Evolutionary conservation across 2,329 filamentous ascomycete species (phyloP), one percentile per base, ranked within the genome.

Genomic region (Mycosphaerelloides madeirae): DNA sequence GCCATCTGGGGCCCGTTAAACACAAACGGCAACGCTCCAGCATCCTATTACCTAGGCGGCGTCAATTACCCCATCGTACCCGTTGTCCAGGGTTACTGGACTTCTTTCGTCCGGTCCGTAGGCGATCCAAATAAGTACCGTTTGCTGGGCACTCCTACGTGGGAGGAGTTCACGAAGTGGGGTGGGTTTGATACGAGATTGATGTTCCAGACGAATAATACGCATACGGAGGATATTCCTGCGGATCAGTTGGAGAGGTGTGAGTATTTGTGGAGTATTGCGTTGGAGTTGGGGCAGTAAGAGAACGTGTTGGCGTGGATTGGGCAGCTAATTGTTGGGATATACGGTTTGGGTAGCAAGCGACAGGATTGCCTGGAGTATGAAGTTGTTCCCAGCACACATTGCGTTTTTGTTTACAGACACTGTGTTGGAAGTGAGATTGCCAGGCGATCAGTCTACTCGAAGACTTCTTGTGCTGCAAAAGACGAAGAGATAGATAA

Each of bases 31-130:
- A 58, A 50, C 0, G 64, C 73, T 1, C 82, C 83, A 0, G 57
- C 59, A 2, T 81, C 77, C 36, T 87, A 87, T 54, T 61, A 62
- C 6, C 59, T 67, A 0, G 70, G 68, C 3, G 69, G 68, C 12
- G 64, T 65, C 12, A 87, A 88, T 52, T 74, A 68, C 1, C 59
- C 60, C 0, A 79, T 84, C 5, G 72, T 84, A 1, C 71, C 77
- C 0, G 65, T 84, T 0, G 75, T 85, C 20, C 82, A 87, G 57
- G 75, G 72, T 0, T 90, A 88, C 63, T 89, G 84, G 83, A 78
- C 80, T 1, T 85, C 80, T 52, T 90, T 90, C 59, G 80, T 90
- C 48, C 68, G 77, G 19, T 72, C 71, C 0, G 22, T 25, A 25
- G 73, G 80, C 29, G 71, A 90, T 61, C 85, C 85, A 0, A 90